Evolutionary conservation across 768 basidiomycete species (phyloP), one percentile per base, ranked within the genome.

Genomic region (Russula olivacea): DNA sequence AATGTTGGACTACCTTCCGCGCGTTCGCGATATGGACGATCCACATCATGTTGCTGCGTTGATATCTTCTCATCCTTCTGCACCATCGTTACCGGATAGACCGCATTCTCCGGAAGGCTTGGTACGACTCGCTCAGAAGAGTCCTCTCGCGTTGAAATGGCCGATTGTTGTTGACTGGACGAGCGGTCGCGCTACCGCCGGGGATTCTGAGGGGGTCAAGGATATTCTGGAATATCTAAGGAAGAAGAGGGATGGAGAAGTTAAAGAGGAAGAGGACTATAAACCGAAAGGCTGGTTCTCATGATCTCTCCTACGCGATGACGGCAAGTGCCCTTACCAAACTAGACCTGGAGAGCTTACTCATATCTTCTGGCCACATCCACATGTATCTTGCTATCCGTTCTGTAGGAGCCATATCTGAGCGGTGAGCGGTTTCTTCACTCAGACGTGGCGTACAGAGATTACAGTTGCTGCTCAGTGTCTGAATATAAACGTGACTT

Each of bases 81-180:
- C 70, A 1, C 56, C 76, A 17, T 74, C 76, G 47, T 75, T 74
- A 21, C 73, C 72, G 2, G 75, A 14, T 71, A 69, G 62, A 74
- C 79, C 0, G 76, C 81, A 8, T 80, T 73, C 30, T 32, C 67
- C 80, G 0, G 72, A 78, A 6, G 80, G 73, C 9, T 75, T 91
- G 10, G 75, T 75, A 2, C 73, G 78, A 32, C 76, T 89, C 11
- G 87, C 78, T 0, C 68, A 74, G 49, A 76, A 77, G 72, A 84
- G 84, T 61, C 86, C 84, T 1, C 77, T 77, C 15, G 83, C 81
- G 17, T 72, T 90, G 67, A 88, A 84, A 66, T 91, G 88, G 88
- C 89, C 89, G 0, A 80, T 91, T 51, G 87, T 91, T 0, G 89
- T 91, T 2, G 84, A 91, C 67, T 91, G 89, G 89, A 74, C 77